Base-by-base conservation (phyloP, 495 filamentous ascomycete genomes). In the Lepidopterella palustris region DNA sequence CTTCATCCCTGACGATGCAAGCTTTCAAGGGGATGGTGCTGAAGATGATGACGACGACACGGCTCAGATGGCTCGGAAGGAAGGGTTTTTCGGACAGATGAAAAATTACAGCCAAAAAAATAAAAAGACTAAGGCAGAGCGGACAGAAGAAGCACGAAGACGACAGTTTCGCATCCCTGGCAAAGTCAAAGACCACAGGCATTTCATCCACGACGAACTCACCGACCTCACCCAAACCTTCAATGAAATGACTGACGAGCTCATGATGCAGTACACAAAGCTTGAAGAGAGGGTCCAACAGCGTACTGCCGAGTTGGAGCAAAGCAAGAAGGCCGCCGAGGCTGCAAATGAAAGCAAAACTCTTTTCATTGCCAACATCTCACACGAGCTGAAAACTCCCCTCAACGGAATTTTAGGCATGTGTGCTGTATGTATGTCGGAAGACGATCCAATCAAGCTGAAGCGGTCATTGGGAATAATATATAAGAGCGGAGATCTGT, bases 261-360 rank as follows among this genome's bases (percentile, higher is more conserved):
- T 96, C 31, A 78, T 89, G 60, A 87, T 88, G 69, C 92, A 96
- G 66, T 96, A 96, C 62, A 82, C 81, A 48, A 84, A 81, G 8
- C 75, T 96, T 23, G 92, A 96, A 66, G 86, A 93, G 53, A 86
- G 91, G 52, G 91, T 96, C 13, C 80, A 79, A 0, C 84, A 92
- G 72, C 81, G 91, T 40, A 97, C 92, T 21, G 79, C 79, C 21
- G 88, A 95, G 68, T 79, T 95, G 2, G 90, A 95, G 71, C 82
- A 88, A 54, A 90, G 88, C 66, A 96, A 96, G 71, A 85, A 90
- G 73, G 88, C 90, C 1, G 92, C 92, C 4, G 92, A 96, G 68
- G 85, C 88, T 13, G 92, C 92, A 6, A 96, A 95, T 65, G 88
- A 95, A 71, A 93, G 89, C 76, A 96, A 97, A 74, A 95, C 92